Conservation (phyloP, 441 rosid genomes). For the Jatropha multifida region DNA sequence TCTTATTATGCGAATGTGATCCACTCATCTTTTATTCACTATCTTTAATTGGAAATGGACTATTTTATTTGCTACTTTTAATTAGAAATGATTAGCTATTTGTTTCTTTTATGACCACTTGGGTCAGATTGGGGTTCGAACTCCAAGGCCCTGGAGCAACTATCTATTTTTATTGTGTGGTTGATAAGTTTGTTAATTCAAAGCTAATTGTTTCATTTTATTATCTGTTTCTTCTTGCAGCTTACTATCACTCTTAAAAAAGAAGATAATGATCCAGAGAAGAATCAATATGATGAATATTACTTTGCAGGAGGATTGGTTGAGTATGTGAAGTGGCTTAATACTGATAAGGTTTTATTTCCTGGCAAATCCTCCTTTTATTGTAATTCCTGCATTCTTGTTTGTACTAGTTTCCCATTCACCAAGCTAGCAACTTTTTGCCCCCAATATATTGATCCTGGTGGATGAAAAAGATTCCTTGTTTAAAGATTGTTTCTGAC, state of each 20-base stretch:
- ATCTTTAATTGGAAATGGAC: neutral
- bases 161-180: slow-evolving; percentile 7
- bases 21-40: slow-evolving; percentile 9
- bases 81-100: no score
- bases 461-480: neutral
- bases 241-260: slow-evolving; percentile 66
- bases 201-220: slow-evolving; percentile 4
- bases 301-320: slow-evolving; percentile 85
- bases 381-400: neutral
- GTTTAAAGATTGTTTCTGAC: neutral
- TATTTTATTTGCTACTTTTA: neutral
- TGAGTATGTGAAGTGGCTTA: slow-evolving; percentile 94
- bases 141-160: no score
- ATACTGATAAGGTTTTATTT: slow-evolving; percentile 69
- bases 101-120: no score
- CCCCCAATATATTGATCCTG: neutral
- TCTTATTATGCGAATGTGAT: slow-evolving; percentile 17
- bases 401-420: neutral
- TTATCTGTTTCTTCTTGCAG: slow-evolving; percentile 39
- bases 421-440: slow-evolving; percentile 7
- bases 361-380: neutral
- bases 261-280: slow-evolving; percentile 62
- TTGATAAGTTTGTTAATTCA: slow-evolving; percentile 2
- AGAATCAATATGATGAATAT: slow-evolving; percentile 60
- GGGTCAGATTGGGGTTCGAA: no score